These are phyloP conservation scores for Populus davidiana DNA, from an alignment of 345 rosid genomes.

Conservation along the genomic window DNA sequence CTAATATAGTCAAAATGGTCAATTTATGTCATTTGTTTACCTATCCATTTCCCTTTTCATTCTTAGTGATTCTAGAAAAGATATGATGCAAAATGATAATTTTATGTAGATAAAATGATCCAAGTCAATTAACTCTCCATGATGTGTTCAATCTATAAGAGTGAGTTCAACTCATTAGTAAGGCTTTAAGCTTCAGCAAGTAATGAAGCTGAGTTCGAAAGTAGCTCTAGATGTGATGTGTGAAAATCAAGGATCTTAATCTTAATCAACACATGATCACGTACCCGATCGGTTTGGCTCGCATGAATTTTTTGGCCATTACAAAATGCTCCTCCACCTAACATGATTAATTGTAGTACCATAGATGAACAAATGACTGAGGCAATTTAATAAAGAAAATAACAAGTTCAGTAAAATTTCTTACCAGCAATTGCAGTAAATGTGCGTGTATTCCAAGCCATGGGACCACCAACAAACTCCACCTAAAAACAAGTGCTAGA, in stretches of 20 bases:
- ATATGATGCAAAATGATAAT: background rate
- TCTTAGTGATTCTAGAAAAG: background rate
- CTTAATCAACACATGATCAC: conserved; percentile 6
- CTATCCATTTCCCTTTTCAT: background rate
- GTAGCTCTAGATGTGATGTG: background rate
- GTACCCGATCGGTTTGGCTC: conserved; percentile 72
- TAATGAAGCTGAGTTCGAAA: background rate
- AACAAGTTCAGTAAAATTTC: conserved; percentile 2
- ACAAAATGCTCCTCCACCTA: conserved; percentile 96
- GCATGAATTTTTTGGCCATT: conserved; percentile 74
- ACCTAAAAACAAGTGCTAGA: conserved; percentile 44
- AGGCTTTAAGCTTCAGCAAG: background rate
- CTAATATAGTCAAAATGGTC: background rate
- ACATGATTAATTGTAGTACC: conserved; percentile 16
- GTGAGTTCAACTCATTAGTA: background rate
- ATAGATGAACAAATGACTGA: conserved; percentile 1
- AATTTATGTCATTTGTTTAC: background rate
- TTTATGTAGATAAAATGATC: background rate
- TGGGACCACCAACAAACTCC: conserved; percentile 93
- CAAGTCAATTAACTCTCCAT: too few relatives aligned
- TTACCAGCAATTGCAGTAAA: conserved; percentile 89
- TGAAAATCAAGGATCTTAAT: background rate
- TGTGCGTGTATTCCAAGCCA: conserved; percentile 90
- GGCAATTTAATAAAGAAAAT: conserved; percentile 1
- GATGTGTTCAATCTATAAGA: background rate